Evolutionary conservation across 495 filamentous ascomycete genomes (phyloP), one percentile per base, ranked within the genome.

Genomic region (Xylaria flabelliformis): DNA sequence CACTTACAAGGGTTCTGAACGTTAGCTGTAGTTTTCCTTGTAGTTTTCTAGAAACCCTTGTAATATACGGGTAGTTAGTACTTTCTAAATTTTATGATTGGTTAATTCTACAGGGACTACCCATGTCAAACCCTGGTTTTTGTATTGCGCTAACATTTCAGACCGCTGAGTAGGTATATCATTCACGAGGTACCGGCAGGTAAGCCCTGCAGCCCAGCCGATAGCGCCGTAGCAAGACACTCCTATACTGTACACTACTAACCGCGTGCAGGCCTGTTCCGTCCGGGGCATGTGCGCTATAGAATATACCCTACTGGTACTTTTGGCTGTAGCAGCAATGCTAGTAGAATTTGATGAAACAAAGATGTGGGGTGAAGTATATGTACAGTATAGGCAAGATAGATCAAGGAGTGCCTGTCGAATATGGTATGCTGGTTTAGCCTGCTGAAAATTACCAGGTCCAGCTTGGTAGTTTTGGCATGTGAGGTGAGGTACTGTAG

Each of bases 311-410:
- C 36, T 32, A 50, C 34, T 17, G 65, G 55, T 70, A 70, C 67
- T 24, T 50, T 53, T 1, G 24, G 12, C 32, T 21, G 19, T 36
- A 56, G 65, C 50, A 58, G 50, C 34, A 29, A 41, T 17, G 36
- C 42, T 15, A 46, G 50, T 17, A n/a, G 24, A 68, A 10, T 19
- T 19, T 19, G n/a, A 13, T 68, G 50, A 55, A 58, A 44, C 65
- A 29, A 58, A 42, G 65, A 34, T 56, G 51, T 68, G 29, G 65
- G 48, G 67, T 39, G 12, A 63, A 32, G 68, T 70, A 70, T 24
- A 68, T 63, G 41, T 24, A 68, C 64, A 21, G 36, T 24, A 58
- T 29, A 44, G 39, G 21, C 17, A 66, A 26, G 39, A 13, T 8
- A 66, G 29, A 36, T 19, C 36, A 32, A 42, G 46, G 58, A 53